Conservation (phyloP, 345 rosid species). For the Syzygium aromaticum region DNA sequence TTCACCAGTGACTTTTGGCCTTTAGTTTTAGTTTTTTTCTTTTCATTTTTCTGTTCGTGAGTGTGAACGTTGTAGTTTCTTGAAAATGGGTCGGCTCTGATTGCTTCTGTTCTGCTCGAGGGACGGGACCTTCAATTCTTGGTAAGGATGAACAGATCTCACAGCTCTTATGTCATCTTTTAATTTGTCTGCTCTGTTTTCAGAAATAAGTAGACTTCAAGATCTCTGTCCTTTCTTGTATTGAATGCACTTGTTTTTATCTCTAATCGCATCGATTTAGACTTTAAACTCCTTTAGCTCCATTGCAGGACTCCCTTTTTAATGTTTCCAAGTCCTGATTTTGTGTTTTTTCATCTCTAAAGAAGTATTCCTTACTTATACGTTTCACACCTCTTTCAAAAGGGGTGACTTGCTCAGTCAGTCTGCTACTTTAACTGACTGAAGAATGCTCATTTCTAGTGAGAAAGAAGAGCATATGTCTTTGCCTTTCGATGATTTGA, state of each 20-base stretch:
- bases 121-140: neutral
- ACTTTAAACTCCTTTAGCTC: neutral
- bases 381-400: conserved; percentile 5
- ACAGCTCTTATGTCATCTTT: neutral
- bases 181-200: neutral
- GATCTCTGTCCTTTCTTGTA: neutral
- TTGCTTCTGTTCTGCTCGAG: neutral
- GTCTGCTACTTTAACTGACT: conserved; percentile 4
- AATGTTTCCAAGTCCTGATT: neutral
- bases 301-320: neutral
- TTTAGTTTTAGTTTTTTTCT: neutral
- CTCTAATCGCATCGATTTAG: neutral
- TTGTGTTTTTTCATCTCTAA: neutral
- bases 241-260: neutral
- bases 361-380: conserved; percentile 2
- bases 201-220: neutral
- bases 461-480: conserved; percentile 28
- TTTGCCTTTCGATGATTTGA: conserved; percentile 13
- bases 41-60: neutral
- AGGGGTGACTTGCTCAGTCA: conserved; percentile 3
- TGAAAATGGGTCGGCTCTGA: neutral
- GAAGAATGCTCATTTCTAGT: conserved; percentile 23
- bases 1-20: neutral
- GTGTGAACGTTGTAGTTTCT: neutral
- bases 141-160: neutral